Evolutionary conservation across 192 early-diverging fungal species (phyloP).

Genomic region (Entophlyctis luteolus): DNA sequence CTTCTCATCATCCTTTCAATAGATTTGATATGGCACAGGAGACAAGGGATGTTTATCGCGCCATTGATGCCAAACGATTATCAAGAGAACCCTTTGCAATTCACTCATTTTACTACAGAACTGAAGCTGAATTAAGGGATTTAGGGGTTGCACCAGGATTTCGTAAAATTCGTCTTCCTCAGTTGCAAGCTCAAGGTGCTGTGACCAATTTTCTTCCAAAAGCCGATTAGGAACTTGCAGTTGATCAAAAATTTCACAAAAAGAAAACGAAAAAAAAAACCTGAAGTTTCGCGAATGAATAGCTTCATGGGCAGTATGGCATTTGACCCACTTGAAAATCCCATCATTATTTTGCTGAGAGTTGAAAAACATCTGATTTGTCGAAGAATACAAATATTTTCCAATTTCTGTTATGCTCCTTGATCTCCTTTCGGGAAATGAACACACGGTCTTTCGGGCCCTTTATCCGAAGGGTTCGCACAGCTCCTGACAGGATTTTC

Average conservation of each 20-base stretch:
- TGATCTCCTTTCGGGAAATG: slow-evolving; percentile 16
- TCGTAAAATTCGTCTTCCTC: no score
- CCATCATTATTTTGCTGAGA: not conserved
- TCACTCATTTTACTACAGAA: no score
- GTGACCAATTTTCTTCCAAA: not conserved
- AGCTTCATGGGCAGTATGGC: not conserved
- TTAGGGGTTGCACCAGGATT: no score
- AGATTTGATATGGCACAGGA: no score
- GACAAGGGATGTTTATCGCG: no score
- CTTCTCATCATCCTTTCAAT: no score
- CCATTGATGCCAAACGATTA: no score
- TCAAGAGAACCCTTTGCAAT: no score
- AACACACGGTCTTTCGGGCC: slow-evolving; percentile 1
- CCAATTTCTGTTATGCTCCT: slow-evolving; percentile 5
- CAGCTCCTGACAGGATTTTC: no score
- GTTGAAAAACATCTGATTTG: not conserved
- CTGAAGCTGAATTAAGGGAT: no score
- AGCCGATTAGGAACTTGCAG: not conserved
- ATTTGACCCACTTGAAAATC: no score
- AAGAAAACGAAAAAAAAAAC: not conserved
- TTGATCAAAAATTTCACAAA: not conserved
- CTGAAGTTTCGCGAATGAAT: not conserved
- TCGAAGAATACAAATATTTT: not conserved
- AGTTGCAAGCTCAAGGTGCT: not conserved
- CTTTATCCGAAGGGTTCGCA: slow-evolving; percentile 21